A percentile compares a stretch with the other conserved stretches of the same genome.
phyloP scores from a whole-genome alignment of 1,284 basidiomycete genomes.

The Apiotrichum gamsii region DNA sequence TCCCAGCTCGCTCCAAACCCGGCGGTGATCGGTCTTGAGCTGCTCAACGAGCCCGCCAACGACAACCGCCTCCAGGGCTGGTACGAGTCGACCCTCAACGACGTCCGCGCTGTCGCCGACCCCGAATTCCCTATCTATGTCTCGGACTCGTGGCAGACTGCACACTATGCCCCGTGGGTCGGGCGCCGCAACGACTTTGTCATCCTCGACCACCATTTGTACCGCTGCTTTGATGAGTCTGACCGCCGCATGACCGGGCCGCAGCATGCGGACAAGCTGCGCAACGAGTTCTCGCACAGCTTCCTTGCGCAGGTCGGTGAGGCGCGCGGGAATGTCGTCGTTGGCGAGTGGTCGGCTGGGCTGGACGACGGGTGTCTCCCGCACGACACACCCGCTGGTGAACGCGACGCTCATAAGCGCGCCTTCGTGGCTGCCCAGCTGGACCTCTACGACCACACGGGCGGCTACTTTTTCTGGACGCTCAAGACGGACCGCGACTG shows the following conservation, averaged over 20 bases:
- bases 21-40: slow-evolving; percentile 72
- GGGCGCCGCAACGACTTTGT: slow-evolving; percentile 50
- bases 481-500: slow-evolving; percentile 66
- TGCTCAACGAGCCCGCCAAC: slow-evolving; percentile 74
- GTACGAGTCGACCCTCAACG: slow-evolving; percentile 59
- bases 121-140: slow-evolving; percentile 63
- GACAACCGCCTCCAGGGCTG: slow-evolving; percentile 55
- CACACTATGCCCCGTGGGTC: slow-evolving; percentile 60
- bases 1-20: slow-evolving; percentile 49
- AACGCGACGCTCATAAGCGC: slow-evolving; percentile 51
- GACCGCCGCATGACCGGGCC: slow-evolving; percentile 58
- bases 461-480: slow-evolving; percentile 85
- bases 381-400: slow-evolving; percentile 49
- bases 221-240: slow-evolving; percentile 56
- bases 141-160: slow-evolving; percentile 70
- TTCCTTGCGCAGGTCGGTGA: slow-evolving; percentile 16
- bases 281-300: slow-evolving; percentile 16
- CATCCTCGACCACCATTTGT: slow-evolving; percentile 77
- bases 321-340: slow-evolving; percentile 58
- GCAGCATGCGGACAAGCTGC: slow-evolving; percentile 53
- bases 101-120: slow-evolving; percentile 54
- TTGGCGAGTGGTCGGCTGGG: slow-evolving; percentile 81
- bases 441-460: slow-evolving; percentile 61
- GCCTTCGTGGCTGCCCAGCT: slow-evolving; percentile 63
- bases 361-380: slow-evolving; percentile 62